Base-by-base conservation (phyloP, 2,329 filamentous ascomycete genomes). In the Neofusicoccum kwambonambiense region DNA sequence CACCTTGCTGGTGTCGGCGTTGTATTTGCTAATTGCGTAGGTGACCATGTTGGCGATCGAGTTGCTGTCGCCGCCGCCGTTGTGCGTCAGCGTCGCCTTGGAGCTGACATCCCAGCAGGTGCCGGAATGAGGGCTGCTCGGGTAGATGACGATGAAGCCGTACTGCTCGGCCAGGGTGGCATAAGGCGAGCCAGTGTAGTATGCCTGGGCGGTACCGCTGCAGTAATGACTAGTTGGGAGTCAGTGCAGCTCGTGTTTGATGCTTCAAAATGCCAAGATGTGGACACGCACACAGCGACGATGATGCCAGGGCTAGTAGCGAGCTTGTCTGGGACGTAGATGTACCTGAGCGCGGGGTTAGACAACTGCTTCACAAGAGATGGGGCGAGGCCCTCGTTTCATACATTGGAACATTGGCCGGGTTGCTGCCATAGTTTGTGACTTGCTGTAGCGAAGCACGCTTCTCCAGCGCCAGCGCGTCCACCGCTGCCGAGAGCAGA, bases 21-120 rank as follows among this genome's bases (percentile, higher is more conserved):
- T 76, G 74, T 87, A 87, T 70, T 79, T 79, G 8, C 72, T 67
- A n/a, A 87, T 72, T 3, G 83, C 78, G 69, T 85, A 87, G 44
- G 74, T 77, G 52, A 87, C 84, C 85, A 88, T 88, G 70, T 84
- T 86, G 27, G 82, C 83, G 64, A 89, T 85, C 0, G 80, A 79
- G 47, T 83, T 81, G 56, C 80, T 84, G 72, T 88, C 83, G 2
- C 84, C 84, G 22, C 86, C 85, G 7, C 84, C 85, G 64, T 84
- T 79, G 69, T 86, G 86, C 3, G 80, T 83, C 1, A 88, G 78
- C 0, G 84, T 79, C 9, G 79, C 79, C 44, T 79, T 78, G 9
- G 82, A 85, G 4, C 83, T 84, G 1, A 87, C 84, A 65, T 88
- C 86, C 85, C 86, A 88, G 75, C 86, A 88, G 76, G 77, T 76